Evolutionary conservation across 306 rosid species (phyloP), one percentile per base, ranked within the genome.

Genomic region (Fragaria iinumae): DNA sequence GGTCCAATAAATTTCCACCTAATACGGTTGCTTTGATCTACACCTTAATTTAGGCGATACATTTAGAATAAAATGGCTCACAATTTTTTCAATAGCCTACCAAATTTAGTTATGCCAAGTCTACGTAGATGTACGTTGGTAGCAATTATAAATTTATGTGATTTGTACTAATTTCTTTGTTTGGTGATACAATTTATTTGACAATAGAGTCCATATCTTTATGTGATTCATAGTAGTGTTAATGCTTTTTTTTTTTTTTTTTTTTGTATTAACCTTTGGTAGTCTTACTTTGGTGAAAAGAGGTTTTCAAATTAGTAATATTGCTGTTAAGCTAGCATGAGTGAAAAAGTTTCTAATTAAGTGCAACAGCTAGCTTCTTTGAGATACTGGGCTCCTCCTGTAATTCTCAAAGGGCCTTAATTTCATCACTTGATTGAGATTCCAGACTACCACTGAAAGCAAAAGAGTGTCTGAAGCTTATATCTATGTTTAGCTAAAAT

Each of bases 401-500:
- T 32, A 50, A 50, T 32, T 32, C 4, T 8, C 23, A 70, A 48
- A 70, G 39, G 6, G 59, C 23, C 10, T 17, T 1, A 12, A 13
- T 48, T 21, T 70, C 21, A 16, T 45, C 25, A 18, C 27, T 56
- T 16, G 41, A 72, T 20, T 18, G 44, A 36, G 48, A 32, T 32
- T 50, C 11, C 3, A 18, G 25, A 20, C 25, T 20, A 21, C 27
- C 23, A 73, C 23, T 38, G 76, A 73, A 56, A 50, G 18, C 45
- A 29, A 56, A 13, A 53, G 66, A 52, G 7, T 53, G 66, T 39
- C 6, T 34, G 52, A 36, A 71, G 65, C 65, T 53, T 52, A 72
- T n/a, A n/a, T 20, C 11, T n/a, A n/a, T 55, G 76, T 72, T 71
- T 34, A 38, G 45, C 47, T 65, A 80, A 70, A 67, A 80, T 76